Base-by-base conservation (phyloP, 1,284 basidiomycete species). In the Mrakiaceae sp. region DNA sequence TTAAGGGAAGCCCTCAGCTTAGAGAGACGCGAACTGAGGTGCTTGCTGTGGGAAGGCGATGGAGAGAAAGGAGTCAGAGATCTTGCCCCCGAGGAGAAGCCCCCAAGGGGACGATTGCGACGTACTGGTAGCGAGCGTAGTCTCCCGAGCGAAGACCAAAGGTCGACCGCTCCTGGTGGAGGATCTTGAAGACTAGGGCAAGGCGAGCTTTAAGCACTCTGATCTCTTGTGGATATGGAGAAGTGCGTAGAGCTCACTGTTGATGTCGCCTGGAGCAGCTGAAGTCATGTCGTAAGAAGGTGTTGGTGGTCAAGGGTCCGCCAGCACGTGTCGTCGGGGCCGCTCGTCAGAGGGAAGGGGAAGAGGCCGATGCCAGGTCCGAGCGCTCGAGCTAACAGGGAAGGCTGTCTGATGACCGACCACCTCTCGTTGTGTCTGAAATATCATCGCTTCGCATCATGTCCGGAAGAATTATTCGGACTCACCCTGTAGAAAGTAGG, bases 131-230 rank as follows among this genome's bases (percentile, higher is more conserved):
- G 65, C 90, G 85, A 69, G 82, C 79, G 75, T 85, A 87, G 75
- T 97, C 92, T 72, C 87, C 88, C 73, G 90, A 93, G 67, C 93
- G 85, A 70, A 95, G 79, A 39, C 93, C 93, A 74, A 95, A 94
- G 44, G 89, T 86, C 70, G 82, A 92, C 66, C 93, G 84, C 72
- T 96, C 92, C 74, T 92, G 87, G 74, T 91, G 93, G 63, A 86
- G 84, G 67, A 92, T 81, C 73, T 86, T 83, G 53, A 96, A 81
- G 43, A 90, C 89, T 88, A 70, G 11, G 54, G 5, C 27, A 16
- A 40, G n/a, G 58, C 40, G 27, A 59, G 47, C 16, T 11, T 11
- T 4, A 12, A n/a, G n/a, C 5, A 16, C 12, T 42, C 16, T 27
- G 10, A 12, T 58, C 42, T 14, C 55, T 43, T 7, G 9, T 55